A percentile compares a stretch with the other conserved stretches of the same genome.
phyloP scores from a whole-genome alignment of 2,329 filamentous ascomycete species.

The Oidium heveae region DNA sequence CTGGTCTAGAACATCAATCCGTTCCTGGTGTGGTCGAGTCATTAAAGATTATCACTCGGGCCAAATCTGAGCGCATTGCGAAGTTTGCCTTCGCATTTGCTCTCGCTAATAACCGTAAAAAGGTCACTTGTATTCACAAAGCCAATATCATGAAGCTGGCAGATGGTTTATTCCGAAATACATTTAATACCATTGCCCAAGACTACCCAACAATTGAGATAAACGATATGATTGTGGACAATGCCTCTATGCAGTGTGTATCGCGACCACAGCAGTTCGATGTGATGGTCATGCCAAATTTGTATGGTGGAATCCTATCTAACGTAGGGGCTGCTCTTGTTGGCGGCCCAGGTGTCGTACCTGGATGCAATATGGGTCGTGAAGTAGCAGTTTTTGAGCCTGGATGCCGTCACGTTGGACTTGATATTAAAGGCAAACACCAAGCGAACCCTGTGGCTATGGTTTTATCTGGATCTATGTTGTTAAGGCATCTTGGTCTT shows the following conservation, averaged over 20 bases:
- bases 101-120: conserved; percentile 94
- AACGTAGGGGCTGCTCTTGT: conserved; percentile 97
- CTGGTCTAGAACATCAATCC: conserved; percentile 93
- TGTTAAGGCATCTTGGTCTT: conserved; percentile 85
- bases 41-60: conserved; percentile 97
- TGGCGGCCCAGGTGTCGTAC: conserved; percentile 87
- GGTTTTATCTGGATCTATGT: conserved; percentile 88
- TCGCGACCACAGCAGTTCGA: conserved; percentile 94
- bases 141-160: conserved; percentile 99
- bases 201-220: conserved; percentile 89
- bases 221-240: conserved; percentile 99
- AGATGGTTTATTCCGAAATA: conserved; percentile 95
- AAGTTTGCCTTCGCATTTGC: conserved; percentile 98
- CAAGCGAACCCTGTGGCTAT: conserved; percentile 95
- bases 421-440: conserved; percentile 99
- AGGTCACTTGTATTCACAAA: conserved; percentile 99
- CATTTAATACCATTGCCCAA: conserved; percentile 78
- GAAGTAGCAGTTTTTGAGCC: conserved; percentile 97
- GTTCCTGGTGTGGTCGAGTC: conserved; percentile 93
- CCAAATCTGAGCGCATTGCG: conserved; percentile 96
- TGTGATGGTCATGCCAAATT: conserved; percentile 98
- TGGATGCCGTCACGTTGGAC: conserved; percentile 94
- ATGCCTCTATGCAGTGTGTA: conserved; percentile 98
- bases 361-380: conserved; percentile 98
- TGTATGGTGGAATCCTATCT: conserved; percentile 95